Evolutionary conservation across 2,329 filamentous ascomycete genomes (phyloP), one percentile per base, ranked within the genome.

Genomic region (Cercospora sp.): DNA sequence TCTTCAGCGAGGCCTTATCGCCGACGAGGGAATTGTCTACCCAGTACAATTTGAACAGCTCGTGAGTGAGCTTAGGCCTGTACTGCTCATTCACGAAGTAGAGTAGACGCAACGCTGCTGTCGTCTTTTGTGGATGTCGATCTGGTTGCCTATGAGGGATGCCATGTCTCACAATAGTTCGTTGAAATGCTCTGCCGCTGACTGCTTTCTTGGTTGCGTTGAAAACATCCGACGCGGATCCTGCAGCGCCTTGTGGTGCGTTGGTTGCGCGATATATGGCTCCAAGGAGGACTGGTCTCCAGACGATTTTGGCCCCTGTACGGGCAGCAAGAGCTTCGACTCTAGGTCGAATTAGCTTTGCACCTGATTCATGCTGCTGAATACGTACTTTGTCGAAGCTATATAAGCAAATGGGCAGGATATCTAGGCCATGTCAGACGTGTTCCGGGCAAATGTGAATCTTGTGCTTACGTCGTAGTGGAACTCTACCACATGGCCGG

Each of bases 401-500:
- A 72, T 72, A 59, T 73, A 72, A 18, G 72, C 72, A 28, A 71
- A 72, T 5, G 71, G 71, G 59, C 72, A 72, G 18, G 70, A 72
- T 26, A 72, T 72, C 71, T 72, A 31, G 12, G 16, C 23, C 26
- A 31, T 59, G 48, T 53, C 48, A 53, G 48, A 9, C 48, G 48
- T 6, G 20, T n/a, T 30, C 13, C 12, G 12, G 12, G 23, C 6
- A 30, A 16, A 3, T n/a, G 48, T 53, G 48, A 13, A 53, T 53
- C 3, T n/a, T 60, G 45, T 63, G 55, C 69, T 58, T 59, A 71
- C 71, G 64, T 73, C 71, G 68, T 72, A 73, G 60, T 73, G 66
- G 62, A 73, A 73, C 23, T 73, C 71, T 7, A 73, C 60, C 9
- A 65, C 59, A 57, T 66, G 69, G 13, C 63, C 60, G 13, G 53